Evolutionary conservation across 202 grass and related monocot species (phyloP), one percentile per base, ranked within the genome.

Genomic region (Panicum virgatum): DNA sequence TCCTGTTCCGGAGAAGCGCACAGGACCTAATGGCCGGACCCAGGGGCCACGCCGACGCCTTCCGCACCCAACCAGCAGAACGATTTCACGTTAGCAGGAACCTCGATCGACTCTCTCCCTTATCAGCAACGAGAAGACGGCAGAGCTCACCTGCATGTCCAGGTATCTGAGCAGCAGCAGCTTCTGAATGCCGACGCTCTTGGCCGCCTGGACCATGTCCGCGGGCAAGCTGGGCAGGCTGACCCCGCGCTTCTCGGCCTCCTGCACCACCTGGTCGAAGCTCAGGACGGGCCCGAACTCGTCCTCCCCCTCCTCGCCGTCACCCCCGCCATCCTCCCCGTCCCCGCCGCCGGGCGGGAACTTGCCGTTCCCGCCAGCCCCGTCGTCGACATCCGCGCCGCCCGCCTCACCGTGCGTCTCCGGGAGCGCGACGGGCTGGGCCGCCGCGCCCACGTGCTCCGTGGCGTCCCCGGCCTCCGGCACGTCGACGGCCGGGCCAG

Each of bases 41-140:
- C 18, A 97, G 48, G 38, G 95, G 95, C 95, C 94, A 97, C 25
- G 71, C 81, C 50, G 88, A 91, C n/a, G 84, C 90, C 95, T 98
- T 88, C 37, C 62, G 76, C 58, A 62, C 26, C n/a, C 27, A 80
- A 60, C 71, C 34, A 74, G 18, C 45, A 69, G 71, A 65, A 37
- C n/a, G n/a, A n/a, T n/a, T 36, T 9, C 34, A 57, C 34, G 69
- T 80, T 20, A 77, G 81, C 6, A n/a, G 11, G 63, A 20, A 67
- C n/a, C 23, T 8, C 19, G 37, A 68, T 29, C 5, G 4, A 25
- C 54, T 5, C 5, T 34, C n/a, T n/a, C n/a, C 7, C 46, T 12
- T 3, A 30, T 7, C 8, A 69, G 29, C 20, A 56, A 77, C 18
- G 3, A 11, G 40, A 68, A 13, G 58, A 43, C 20, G 9, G 20